Base-by-base conservation (phyloP, 768 basidiomycete species). In the Leccinum rimulosum region DNA sequence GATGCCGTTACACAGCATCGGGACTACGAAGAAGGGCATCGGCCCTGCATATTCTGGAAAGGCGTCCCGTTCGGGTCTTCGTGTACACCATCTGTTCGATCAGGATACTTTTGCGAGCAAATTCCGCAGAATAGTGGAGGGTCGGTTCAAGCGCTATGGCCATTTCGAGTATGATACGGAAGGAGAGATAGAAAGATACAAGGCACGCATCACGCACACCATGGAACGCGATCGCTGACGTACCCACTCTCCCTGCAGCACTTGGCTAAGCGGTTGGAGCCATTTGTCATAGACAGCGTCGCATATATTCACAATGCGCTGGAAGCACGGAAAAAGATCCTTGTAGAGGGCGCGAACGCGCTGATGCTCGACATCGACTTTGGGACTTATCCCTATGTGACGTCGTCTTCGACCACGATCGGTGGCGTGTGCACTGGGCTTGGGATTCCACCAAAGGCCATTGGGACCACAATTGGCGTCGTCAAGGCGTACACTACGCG, bases 111-210 rank as follows among this genome's bases (percentile, higher is more conserved):
- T 99, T 76, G 89, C 93, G 5, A 75, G 80, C 55, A 98, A 97
- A 75, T 99, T 99, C 81, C 82, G 97, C 64, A 95, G 85, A 70
- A 80, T 98, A 59, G 96, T 99, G 22, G 97, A 99, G 73, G 94
- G 95, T 2, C 82, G 97, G 14, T 97, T 95, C 80, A 99, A 99
- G 77, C 89, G 97, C 50, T 99, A 98, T 69, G 97, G 97, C 0
- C 79, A 92, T 70, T 99, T 99, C 66, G 95, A 98, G 70, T 98
- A 98, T 71, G 97, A 98, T 72, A 98, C 97, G 10, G 96, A 98
- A 70, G 93, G 85, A 30, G 97, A 99, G 76, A 98, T 99, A 54
- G 64, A 80, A 66, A 87, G 95, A 38, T 98, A 98, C 82, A 88
- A 93, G 85, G 93, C 88, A 59, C 38, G 76, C n/a, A 40, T 62